Evolutionary conservation across 176 grass and related monocot genomes (phyloP), one percentile per base, ranked within the genome.

Genomic region (Elymus sibiricus): DNA sequence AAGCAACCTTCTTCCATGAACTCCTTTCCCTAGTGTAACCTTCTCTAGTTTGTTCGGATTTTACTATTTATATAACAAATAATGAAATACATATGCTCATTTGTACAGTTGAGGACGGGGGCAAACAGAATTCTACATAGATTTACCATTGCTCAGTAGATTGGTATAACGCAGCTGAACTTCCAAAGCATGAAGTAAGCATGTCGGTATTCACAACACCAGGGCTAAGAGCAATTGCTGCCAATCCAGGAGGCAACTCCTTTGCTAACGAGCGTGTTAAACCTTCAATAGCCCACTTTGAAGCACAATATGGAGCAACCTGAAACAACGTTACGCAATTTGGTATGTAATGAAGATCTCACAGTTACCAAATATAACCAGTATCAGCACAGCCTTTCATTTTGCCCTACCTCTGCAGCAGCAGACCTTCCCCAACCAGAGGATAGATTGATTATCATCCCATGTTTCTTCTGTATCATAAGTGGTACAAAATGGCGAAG

Each of bases 361-460:
- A 58, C 15, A 79, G 64, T 9, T 65, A 80, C 9, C 72, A 58
- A 79, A 83, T 74, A 9, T 87, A 79, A 67, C 3, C 14, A 38
- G 4, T 44, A 27, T n/a, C 37, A 80, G 19, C 47, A 73, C 35
- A 84, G 49, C 11, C 26, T 34, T 60, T 40, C 15, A 32, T 22
- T 38, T 51, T 62, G 6, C 38, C 44, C 28, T 74, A 98, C 96
- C 96, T 95, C 93, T 21, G 91, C 96, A 84, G 96, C 93, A 69
- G 91, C 90, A 71, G 96, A 98, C 70, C 96, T 92, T 81, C 96
- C 96, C 96, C 96, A 98, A 85, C 96, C 96, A 87, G 96, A 98
- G 35, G 96, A 98, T 42, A 95, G 79, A 79, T 95, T 98, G 38
- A 98, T 78, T 82, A 98, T 88, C 82, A 95, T 95, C 28, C 96